A percentile compares a stretch with the other conserved stretches of the same genome.
Evolutionary conservation across 78 protist genomes (phyloP).

Genomic region (Planoprotostelium fungivorum): DNA sequence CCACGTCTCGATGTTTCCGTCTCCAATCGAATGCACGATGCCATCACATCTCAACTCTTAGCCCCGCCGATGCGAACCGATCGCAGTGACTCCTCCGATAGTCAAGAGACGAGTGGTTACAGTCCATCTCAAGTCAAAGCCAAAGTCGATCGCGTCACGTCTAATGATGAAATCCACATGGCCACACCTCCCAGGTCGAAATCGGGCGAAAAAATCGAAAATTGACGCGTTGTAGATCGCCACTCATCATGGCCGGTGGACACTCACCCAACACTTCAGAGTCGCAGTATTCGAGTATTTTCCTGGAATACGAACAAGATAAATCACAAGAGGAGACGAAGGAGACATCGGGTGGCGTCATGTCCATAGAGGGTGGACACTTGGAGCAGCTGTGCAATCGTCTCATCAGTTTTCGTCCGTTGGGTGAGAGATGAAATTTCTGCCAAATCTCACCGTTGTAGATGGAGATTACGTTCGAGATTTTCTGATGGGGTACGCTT

Average conservation of each 20-base stretch:
- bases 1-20: no score
- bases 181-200: no score
- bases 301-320: neutral
- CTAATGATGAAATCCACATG: no score
- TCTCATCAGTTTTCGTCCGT: neutral
- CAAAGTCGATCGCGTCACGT: no score
- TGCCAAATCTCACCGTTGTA: neutral
- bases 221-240: neutral
- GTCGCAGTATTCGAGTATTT: neutral
- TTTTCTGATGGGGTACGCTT: neutral
- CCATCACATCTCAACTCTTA: no score
- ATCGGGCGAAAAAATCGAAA: no score
- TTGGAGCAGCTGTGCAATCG: neutral
- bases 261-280: neutral
- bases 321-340: neutral
- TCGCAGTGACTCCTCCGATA: no score
- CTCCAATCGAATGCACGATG: no score
- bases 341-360: neutral
- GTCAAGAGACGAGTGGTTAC: no score
- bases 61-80: no score
- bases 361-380: neutral
- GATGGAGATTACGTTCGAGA: neutral
- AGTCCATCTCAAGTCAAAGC: no score
- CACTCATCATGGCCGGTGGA: neutral
- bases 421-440: neutral